Percentiles rank a stretch among this genome's conserved stretches.
phyloP scores from a whole-genome alignment of 257 asterid species.

The Mitragyna speciosa region DNA sequence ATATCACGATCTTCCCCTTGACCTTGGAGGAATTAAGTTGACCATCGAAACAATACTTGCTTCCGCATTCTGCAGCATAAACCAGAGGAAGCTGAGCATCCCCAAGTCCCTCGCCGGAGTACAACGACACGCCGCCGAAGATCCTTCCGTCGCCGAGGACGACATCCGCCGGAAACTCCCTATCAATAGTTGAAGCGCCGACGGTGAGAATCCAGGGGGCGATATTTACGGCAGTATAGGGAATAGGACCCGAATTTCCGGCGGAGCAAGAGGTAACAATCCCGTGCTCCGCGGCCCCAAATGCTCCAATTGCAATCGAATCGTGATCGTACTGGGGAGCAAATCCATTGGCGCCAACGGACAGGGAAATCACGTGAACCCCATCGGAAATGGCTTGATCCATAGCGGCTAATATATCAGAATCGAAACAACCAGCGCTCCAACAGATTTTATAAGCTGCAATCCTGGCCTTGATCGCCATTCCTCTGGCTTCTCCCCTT shows the following conservation, averaged over 20 bases:
- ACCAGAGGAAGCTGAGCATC: constrained; percentile 50
- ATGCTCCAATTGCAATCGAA: constrained; percentile 88
- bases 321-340: constrained; percentile 66
- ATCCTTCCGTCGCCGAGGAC: constrained; percentile 67
- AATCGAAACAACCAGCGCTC: constrained; percentile 71
- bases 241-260: constrained; percentile 81
- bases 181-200: constrained; percentile 89
- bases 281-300: constrained; percentile 66
- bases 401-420: constrained; percentile 84
- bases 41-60: constrained; percentile 73
- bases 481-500: constrained; percentile 83
- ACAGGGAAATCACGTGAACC: constrained; percentile 73
- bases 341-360: constrained; percentile 72
- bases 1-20: constrained; percentile 77
- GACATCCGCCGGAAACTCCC: constrained; percentile 92
- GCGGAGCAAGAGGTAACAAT: constrained; percentile 90
- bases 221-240: constrained; percentile 67
- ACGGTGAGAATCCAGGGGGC: constrained; percentile 98
- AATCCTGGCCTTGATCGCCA: constrained; percentile 85
- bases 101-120: constrained; percentile 51
- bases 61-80: constrained; percentile 77
- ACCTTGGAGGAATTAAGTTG: constrained; percentile 52
- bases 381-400: constrained; percentile 81
- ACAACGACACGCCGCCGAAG: constrained; percentile 74
- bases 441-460: constrained; percentile 89